Evolutionary conservation across 441 rosid genomes (phyloP), one percentile per base, ranked within the genome.

Genomic region (Macaranga tanarius): DNA sequence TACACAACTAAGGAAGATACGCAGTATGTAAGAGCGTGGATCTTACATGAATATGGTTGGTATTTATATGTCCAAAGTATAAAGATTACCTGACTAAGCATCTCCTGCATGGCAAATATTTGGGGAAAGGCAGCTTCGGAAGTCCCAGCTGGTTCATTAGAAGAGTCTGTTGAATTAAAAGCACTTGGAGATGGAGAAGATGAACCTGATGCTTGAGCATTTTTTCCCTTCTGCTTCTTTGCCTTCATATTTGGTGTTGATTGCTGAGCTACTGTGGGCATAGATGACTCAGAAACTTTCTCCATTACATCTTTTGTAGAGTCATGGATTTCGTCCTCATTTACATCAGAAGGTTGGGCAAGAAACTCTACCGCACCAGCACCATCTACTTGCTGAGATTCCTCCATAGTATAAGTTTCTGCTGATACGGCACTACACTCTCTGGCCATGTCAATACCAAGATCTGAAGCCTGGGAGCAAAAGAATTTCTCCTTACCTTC

Each of bases 391-490:
- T 77, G 84, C 69, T 12, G 82, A 76, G 57, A 55, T 76, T 81
- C 85, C 74, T 82, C 92, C 28, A 76, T 71, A 62, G 51, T 69
- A 71, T 57, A 80, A 73, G 69, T 73, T 79, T 80, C 94, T 28
- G 79, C 81, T 22, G 85, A 79, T 70, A 77, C 74, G 54, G 81
- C 86, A 84, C 79, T 66, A 68, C 83, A 70, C 60, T 87, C 92
- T 77, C 85, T 82, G 10, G 79, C 83, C 83, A 91, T 76, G 70
- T 84, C 77, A 75, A 79, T 74, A 72, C 91, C 86, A 74, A 87
- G 90, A 80, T 86, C 88, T 28, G 90, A 87, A 71, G 86, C 86
- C 83, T 93, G 95, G 62, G 92, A 88, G 83, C 83, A 77, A 71
- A 90, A 89, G 62, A 68, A 57, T 51, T 81, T 88, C 69, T 84